phyloP scores from a whole-genome alignment of 2,329 filamentous ascomycete species.

The Coniochaeta ligniaria region DNA sequence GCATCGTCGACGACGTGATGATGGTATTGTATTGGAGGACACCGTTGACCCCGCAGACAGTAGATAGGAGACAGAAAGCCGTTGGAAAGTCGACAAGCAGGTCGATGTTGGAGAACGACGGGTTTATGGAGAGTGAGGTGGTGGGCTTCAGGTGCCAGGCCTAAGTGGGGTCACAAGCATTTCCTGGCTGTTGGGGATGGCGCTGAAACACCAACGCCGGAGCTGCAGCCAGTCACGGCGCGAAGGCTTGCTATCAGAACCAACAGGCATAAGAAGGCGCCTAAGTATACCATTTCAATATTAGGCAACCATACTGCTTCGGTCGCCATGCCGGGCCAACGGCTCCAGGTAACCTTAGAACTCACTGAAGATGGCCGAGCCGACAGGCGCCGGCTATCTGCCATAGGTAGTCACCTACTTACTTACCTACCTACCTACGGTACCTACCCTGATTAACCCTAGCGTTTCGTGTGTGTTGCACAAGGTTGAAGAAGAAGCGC shows the following conservation, averaged over 20 bases:
- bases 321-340: neutral
- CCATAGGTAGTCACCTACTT: neutral
- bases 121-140: neutral
- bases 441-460: too few species aligned
- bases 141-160: neutral
- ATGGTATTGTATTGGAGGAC: neutral
- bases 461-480: too few species aligned
- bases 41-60: neutral
- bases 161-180: too few species aligned
- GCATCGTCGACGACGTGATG: constrained; percentile 1
- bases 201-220: neutral
- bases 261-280: neutral
- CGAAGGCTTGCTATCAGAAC: neutral
- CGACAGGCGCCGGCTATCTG: too few species aligned
- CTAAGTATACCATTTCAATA: neutral
- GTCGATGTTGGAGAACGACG: neutral
- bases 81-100: neutral
- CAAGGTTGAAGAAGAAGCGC: too few species aligned
- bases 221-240: neutral
- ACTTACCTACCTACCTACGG: too few species aligned
- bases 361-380: too few species aligned
- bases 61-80: neutral
- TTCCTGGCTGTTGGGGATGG: too few species aligned
- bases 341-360: neutral
- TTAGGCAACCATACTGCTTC: neutral